phyloP scores from a whole-genome alignment of 306 rosid species.

The Abrus pulchellus region DNA sequence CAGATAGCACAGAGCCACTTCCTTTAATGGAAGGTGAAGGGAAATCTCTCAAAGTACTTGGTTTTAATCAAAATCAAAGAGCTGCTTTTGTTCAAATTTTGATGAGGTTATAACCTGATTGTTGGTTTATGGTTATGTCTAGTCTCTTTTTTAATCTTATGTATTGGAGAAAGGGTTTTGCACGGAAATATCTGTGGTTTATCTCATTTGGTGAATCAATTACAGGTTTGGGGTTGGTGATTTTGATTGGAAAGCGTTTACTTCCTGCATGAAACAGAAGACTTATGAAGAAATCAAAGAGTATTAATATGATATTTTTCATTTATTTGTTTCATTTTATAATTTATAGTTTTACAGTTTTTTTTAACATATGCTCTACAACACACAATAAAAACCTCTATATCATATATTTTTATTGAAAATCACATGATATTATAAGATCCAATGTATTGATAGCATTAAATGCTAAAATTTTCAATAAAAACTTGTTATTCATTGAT shows the following conservation, averaged over 20 bases:
- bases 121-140: conserved; percentile 17
- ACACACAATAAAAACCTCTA: not conserved
- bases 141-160: conserved; percentile 41
- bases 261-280: conserved; percentile 91
- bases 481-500: too few relatives aligned
- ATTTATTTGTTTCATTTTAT: conserved; percentile 2
- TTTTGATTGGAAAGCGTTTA: conserved; percentile 93
- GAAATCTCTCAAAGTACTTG: conserved; percentile 91
- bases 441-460: too few relatives aligned
- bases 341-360: too few relatives aligned
- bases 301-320: conserved; percentile 56
- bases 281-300: conserved; percentile 86
- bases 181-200: conserved; percentile 43
- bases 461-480: too few relatives aligned
- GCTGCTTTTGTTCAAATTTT: conserved; percentile 92
- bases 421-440: too few relatives aligned
- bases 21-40: conserved; percentile 99
- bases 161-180: conserved; percentile 37
- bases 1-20: conserved; percentile 81
- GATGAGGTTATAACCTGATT: conserved; percentile 73
- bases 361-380: too few relatives aligned
- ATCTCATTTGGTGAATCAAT: conserved; percentile 50
- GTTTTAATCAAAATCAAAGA: conserved; percentile 97
- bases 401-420: too few relatives aligned
- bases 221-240: conserved; percentile 96